A percentile compares a stretch with the other conserved stretches of the same genome.
These are phyloP conservation scores for Chaetothyriales sp. DNA, from an alignment of 2,329 filamentous ascomycete genomes.

Conservation along the genomic window DNA sequence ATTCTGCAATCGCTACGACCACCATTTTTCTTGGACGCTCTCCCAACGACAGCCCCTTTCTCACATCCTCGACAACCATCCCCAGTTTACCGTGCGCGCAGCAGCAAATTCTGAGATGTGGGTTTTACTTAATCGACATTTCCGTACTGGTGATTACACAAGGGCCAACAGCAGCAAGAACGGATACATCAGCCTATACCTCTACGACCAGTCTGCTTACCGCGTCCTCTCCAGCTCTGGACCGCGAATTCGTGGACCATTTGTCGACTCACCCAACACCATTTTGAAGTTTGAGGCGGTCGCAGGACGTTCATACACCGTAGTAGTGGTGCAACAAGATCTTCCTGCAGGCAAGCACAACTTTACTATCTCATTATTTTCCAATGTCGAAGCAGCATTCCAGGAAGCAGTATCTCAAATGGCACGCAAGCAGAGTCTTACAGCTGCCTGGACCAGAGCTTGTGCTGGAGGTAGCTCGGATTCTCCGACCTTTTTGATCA, in stretches of 20 bases:
- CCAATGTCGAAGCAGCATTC: conserved; percentile 46
- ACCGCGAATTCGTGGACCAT: conserved; percentile 60
- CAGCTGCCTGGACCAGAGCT: conserved; percentile 57
- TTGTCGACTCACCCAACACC: conserved; percentile 85
- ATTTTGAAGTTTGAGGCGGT: conserved; percentile 57
- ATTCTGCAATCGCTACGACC: conserved; percentile 68
- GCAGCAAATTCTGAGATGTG: conserved; percentile 51
- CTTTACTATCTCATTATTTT: conserved; percentile 81
- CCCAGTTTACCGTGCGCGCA: conserved; percentile 43
- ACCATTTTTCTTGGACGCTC: conserved; percentile 78
- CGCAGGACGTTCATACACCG: conserved; percentile 38
- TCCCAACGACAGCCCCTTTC: conserved; percentile 19
- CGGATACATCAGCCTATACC: conserved; percentile 76
- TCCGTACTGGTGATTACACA: conserved; percentile 51
- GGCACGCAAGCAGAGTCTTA: conserved; percentile 41
- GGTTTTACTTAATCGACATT: conserved; percentile 77
- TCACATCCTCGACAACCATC: conserved; percentile 41
- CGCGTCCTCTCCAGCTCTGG: conserved; percentile 61
- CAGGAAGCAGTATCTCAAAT: conserved; percentile 47
- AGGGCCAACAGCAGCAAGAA: conserved; percentile 37
- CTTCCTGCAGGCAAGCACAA: conserved; percentile 58
- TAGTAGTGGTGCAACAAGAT: conserved; percentile 65
- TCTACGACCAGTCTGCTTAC: conserved; percentile 57
- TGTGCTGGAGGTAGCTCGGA: conserved; percentile 75
- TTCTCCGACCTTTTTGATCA: conserved; percentile 60